These are phyloP conservation scores for Rhodotorula mucilaginosa DNA, from an alignment of 1,284 basidiomycete genomes.

Conservation along the genomic window DNA sequence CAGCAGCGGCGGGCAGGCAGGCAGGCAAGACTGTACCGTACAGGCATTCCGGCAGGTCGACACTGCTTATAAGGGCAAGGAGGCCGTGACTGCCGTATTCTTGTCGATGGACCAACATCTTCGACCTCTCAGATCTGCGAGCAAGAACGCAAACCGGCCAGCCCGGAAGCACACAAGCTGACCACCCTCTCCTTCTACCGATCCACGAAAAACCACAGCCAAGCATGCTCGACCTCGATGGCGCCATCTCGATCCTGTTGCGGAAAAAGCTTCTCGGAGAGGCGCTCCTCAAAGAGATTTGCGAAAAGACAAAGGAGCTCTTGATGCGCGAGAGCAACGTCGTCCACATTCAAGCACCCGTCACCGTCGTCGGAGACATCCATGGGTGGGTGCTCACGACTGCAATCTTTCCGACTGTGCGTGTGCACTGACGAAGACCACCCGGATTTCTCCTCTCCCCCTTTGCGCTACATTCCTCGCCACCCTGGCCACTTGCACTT, in stretches of 20 bases:
- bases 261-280: conserved; percentile 91
- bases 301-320: conserved; percentile 97
- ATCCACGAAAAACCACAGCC: neutral
- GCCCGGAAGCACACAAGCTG: neutral
- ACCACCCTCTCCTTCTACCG: neutral
- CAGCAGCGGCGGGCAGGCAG: too few relatives aligned
- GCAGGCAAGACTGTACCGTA: too few relatives aligned
- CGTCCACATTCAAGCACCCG: conserved; percentile 94
- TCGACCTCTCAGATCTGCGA: neutral
- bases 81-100: too few relatives aligned
- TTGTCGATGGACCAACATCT: too few relatives aligned
- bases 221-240: conserved; percentile 40
- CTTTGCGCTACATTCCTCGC: neutral
- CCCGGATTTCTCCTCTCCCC: conserved; percentile 45
- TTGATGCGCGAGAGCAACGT: conserved; percentile 99
- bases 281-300: conserved; percentile 88
- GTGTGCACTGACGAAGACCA: conserved; percentile 16
- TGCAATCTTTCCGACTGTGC: neutral
- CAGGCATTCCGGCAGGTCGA: too few relatives aligned
- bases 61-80: too few relatives aligned
- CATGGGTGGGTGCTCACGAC: conserved; percentile 71
- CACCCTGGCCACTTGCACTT: neutral
- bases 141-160: neutral
- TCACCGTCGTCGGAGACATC: conserved; percentile 98
- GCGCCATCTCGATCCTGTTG: conserved; percentile 69